phyloP scores from a whole-genome alignment of 495 filamentous ascomycete genomes.

The Xylaria sp. region DNA sequence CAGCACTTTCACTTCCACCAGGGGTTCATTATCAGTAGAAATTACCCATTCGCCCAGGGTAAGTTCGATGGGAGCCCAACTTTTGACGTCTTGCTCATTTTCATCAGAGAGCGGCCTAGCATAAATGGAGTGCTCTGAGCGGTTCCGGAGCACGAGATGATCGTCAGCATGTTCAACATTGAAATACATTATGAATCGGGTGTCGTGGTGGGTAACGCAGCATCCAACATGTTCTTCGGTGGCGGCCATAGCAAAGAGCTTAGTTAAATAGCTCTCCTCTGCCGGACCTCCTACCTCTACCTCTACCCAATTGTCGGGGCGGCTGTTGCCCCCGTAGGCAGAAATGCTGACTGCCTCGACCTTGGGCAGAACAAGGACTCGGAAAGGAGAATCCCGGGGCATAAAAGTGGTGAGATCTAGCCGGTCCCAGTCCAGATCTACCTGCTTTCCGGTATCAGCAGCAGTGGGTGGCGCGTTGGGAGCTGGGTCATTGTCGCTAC shows the following conservation, averaged over 20 bases:
- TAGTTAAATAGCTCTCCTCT: not conserved
- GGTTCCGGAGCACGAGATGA: not conserved
- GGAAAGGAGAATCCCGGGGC: not conserved
- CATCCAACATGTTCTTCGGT: not conserved
- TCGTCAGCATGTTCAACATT: conserved; percentile 2
- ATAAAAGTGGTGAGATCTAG: not conserved
- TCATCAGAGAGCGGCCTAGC: not conserved
- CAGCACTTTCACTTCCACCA: conserved; percentile 13
- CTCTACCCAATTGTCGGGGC: not conserved
- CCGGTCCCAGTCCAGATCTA: not conserved
- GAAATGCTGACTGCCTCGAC: not conserved
- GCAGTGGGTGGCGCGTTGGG: not conserved
- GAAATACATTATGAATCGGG: conserved; percentile 1
- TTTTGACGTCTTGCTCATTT: not conserved
- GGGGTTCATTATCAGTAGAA: not conserved
- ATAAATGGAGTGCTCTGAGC: not conserved
- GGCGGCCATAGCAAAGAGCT: conserved; percentile 7
- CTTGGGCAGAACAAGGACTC: conserved; percentile 3
- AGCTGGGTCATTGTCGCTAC: not conserved
- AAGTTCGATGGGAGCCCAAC: not conserved
- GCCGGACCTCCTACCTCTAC: not conserved
- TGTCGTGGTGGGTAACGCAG: not conserved
- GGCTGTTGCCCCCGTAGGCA: not conserved
- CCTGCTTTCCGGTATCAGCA: not conserved
- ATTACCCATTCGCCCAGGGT: not conserved